Evolutionary conservation across 176 grass and related monocot species (phyloP), one percentile per base, ranked within the genome.

Genomic region (Chloris gayana): DNA sequence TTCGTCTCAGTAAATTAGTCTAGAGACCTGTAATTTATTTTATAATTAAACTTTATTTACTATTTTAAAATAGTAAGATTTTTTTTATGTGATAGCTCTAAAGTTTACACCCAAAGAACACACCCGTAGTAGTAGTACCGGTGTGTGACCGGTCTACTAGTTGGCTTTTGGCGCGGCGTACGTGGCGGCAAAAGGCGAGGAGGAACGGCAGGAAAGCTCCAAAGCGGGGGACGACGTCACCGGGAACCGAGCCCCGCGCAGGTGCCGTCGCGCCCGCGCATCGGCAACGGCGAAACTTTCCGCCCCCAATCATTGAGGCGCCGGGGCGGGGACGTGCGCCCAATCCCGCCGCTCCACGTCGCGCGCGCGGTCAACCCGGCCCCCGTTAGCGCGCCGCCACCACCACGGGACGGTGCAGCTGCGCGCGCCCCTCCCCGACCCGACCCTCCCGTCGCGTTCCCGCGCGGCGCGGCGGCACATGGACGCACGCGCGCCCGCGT

Each of bases 251-350:
- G 14, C 11, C 13, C 22, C 34, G 12, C 12, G 45, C 41, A 44
- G 41, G n/a, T n/a, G n/a, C n/a, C n/a, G n/a, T n/a, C n/a, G n/a
- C n/a, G n/a, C n/a, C n/a, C n/a, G n/a, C 41, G 18, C 57, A 38
- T 27, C 58, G 4, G 0, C 74, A 38, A 11, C 57, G 58, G 17
- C 57, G 14, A 0, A 61, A 38, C 27, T 64, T 77, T 31, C 18
- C 24, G 54, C 3, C 60, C 44, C 62, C 76, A 78, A 78, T 78
- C 76, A 67, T 78, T 51, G 76, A 17, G 13, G 27, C 59, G 13
- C 7, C 18, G 2, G 22, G 33, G 3, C 33, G 33, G 58, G 24
- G 35, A 37, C 35, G 35, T 6, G 35, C 35, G 9, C 38, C 34
- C 1, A 22, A 6, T 6, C 64, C 51, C 64, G 64, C 73, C 14